Base-by-base conservation (phyloP, 306 rosid species). In the Elaeagnus macrophylla region DNA sequence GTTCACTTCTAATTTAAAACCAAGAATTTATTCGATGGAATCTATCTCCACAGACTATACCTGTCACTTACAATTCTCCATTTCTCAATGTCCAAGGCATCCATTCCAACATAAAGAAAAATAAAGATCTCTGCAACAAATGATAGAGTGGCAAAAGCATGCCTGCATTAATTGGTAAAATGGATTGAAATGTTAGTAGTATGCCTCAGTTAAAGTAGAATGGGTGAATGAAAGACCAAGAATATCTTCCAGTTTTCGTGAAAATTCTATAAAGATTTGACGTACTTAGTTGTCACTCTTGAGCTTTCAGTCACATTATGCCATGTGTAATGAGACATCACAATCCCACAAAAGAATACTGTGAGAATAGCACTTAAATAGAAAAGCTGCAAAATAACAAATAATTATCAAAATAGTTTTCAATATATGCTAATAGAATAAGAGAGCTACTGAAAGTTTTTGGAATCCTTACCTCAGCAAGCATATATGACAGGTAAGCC, bases 241-340 rank as follows among this genome's bases (percentile, higher is more conserved):
- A 48, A 56, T 18, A 48, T 39, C 12, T 54, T 9, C 46, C 53
- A 62, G 40, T 46, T 49, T 37, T 42, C 61, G 48, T 35, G 42
- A 53, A 18, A 54, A 47, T 40, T 7, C 20, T 53, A 19, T 32
- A 18, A 39, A 57, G 51, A 40, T 59, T 60, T 56, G 11, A 73
- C 91, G 6, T 82, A 90, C 97, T 86, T 91, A n/a, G 96, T 87
- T 71, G 99, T 93, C 45, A 84, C 85, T 73, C 99, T 77, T 66
- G 99, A 93, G 75, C 93, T 82, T 74, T 87, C 94, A 1, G 95
- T 93, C 69, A 93, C 95, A 68, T 87, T 87, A 70, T 93, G 95
- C 99, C 99, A 93, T n/a, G 96, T 83, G 72, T 93, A 93, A 70
- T 93, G 99, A 64, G 99, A 93, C 99, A 93, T 93, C 52, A 93